A percentile compares a stretch with the other conserved stretches of the same genome.
These are phyloP conservation scores for Zasmidium citrigriseum DNA, from an alignment of 2,329 filamentous ascomycete genomes.

Conservation along the genomic window DNA sequence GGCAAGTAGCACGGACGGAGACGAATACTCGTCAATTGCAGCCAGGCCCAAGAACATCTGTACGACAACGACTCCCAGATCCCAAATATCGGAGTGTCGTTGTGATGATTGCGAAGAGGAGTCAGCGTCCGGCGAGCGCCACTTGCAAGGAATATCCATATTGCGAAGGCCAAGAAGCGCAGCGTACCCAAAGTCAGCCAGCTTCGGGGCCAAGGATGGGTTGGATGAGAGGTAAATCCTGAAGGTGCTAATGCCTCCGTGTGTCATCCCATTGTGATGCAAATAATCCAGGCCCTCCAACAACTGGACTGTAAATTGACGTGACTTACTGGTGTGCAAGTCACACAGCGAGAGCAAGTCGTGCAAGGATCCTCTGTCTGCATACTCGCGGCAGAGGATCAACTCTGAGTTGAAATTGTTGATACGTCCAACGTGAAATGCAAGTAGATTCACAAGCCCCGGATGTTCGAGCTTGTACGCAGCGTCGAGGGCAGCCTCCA, in stretches of 20 bases:
- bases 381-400: conserved; percentile 29
- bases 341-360: conserved; percentile 76
- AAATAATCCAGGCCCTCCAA: conserved; percentile 86
- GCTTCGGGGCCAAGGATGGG: conserved; percentile 54
- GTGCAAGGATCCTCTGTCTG: conserved; percentile 65
- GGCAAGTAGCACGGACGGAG: conserved; percentile 72
- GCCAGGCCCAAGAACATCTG: conserved; percentile 93
- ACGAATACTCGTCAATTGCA: conserved; percentile 73
- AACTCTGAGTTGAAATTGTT: conserved; percentile 24
- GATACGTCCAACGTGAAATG: conserved; percentile 50
- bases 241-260: conserved; percentile 44
- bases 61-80: conserved; percentile 84
- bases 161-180: conserved; percentile 57
- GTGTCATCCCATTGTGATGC: conserved; percentile 79
- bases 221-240: conserved; percentile 26
- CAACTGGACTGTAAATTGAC: conserved; percentile 88
- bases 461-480: conserved; percentile 74
- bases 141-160: conserved; percentile 19
- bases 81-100: conserved; percentile 90
- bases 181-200: conserved; percentile 74
- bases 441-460: conserved; percentile 76
- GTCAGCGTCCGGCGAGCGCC: conserved; percentile 17
- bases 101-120: conserved; percentile 33
- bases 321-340: conserved; percentile 72
- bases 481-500: conserved; percentile 58